Base-by-base conservation (phyloP, 202 grass and related monocot species). In the Saccharum hybrid region DNA sequence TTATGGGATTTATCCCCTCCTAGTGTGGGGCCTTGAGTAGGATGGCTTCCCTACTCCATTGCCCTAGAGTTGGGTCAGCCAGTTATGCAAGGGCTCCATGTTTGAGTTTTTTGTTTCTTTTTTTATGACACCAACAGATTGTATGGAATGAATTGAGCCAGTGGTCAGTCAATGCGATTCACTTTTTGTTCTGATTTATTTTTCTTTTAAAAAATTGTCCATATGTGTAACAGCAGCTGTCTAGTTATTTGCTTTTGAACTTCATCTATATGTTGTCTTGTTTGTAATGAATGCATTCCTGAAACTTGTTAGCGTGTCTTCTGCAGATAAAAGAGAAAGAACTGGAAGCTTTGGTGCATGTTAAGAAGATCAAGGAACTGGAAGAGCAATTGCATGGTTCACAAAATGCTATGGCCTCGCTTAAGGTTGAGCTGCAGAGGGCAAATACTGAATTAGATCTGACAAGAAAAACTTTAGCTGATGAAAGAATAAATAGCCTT, bases 251-350 rank as follows among this genome's bases (percentile, higher is more conserved):
- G 1, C 5, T 77, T 85, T 56, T 72, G 66, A 48, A n/a, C 36
- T 71, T 75, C 65, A 54, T 67, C 51, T 46, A 59, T 74, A 61
- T 56, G 4, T 19, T 72, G 11, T 65, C 63, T 71, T 62, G 45
- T 70, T 67, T 80, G n/a, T 40, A 86, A 88, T 57, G 73, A 51
- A 51, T 68, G 59, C 49, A 42, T 76, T 46, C 8, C 57, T 79
- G 16, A 63, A 89, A 43, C 38, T 73, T 82, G 57, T 83, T 66
- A 66, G 71, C 9, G 19, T 31, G 21, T 86, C 34, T 86, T 86
- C 34, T 86, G 64, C 92, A 94, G 92, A 84, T 94, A 71, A 88
- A 80, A 84, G 67, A 86, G 75, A 83, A 73, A 66, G 90, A 86
- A 75, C 77, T 82, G 2, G 78, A 77, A 86, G 86, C 83, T 11